phyloP scores from a whole-genome alignment of 208 protist species.

The Kentomonas sorsogonicus region DNA sequence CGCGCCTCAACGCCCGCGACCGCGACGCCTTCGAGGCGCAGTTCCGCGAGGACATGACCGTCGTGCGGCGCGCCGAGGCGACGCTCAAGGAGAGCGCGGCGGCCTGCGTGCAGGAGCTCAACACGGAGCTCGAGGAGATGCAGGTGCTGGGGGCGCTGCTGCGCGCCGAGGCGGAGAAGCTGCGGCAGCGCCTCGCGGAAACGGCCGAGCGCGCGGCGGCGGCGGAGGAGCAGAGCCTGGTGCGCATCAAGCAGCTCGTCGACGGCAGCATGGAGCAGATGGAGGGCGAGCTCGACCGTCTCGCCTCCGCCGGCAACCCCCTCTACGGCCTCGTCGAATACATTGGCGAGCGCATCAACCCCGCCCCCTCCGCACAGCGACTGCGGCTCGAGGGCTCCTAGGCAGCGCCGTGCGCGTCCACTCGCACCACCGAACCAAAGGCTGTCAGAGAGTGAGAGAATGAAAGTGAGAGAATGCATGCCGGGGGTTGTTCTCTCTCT shows the following conservation, averaged over 20 bases:
- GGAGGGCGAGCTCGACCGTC: constrained; percentile 29
- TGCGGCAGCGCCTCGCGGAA: constrained; percentile 52
- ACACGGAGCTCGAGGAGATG: constrained; percentile 72
- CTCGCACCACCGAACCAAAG: too few species aligned
- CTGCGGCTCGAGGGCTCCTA: too few species aligned
- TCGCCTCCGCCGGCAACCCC: constrained; percentile 31
- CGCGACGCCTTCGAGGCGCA: constrained; percentile 55
- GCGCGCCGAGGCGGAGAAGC: constrained; percentile 52
- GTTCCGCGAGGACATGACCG: constrained; percentile 64
- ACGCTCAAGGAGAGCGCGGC: constrained; percentile 66
- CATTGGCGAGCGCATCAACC: constrained; percentile 27
- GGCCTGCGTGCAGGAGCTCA: constrained; percentile 63
- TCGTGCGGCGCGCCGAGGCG: constrained; percentile 52
- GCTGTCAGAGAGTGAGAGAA: too few species aligned
- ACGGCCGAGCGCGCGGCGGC: constrained; percentile 39
- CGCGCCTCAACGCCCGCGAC: constrained; percentile 49
- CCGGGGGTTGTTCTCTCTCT: too few species aligned
- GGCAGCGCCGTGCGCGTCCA: too few species aligned
- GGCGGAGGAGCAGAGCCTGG: constrained; percentile 62
- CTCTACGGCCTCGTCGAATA: constrained; percentile 23
- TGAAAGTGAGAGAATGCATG: too few species aligned
- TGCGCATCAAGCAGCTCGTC: constrained; percentile 59
- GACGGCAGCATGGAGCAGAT: constrained; percentile 57
- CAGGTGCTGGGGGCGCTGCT: constrained; percentile 67
- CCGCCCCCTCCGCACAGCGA: too few species aligned